phyloP scores from a whole-genome alignment of 371 early-diverging fungal genomes.

The Lichtheimia hyalospora region DNA sequence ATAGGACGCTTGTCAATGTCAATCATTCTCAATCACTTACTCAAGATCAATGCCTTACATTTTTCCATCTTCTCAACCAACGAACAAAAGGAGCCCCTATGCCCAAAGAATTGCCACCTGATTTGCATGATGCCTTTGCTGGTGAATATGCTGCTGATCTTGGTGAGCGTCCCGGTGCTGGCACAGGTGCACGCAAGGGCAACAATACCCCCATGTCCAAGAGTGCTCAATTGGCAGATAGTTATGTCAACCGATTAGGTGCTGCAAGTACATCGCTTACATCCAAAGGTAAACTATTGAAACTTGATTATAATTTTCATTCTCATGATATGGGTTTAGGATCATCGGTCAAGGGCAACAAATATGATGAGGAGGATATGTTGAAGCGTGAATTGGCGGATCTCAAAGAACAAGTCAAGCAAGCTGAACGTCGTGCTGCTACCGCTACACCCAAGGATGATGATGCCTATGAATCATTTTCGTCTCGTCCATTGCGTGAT shows the following conservation, averaged over 20 bases:
- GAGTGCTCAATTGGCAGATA: slow-evolving; percentile 49
- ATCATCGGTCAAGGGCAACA: slow-evolving; percentile 23
- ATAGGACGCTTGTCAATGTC: slow-evolving; percentile 62
- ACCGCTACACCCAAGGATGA: slow-evolving; percentile 23
- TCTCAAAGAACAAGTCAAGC: slow-evolving; percentile 38
- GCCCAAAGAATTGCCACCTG: slow-evolving; percentile 46
- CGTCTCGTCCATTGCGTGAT: slow-evolving; percentile 42
- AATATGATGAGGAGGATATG: slow-evolving; percentile 52
- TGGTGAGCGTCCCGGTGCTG: slow-evolving; percentile 50
- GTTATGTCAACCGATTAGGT: slow-evolving; percentile 51
- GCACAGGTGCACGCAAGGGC: slow-evolving; percentile 48
- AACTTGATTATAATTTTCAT: too few relatives aligned
- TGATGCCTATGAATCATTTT: slow-evolving; percentile 35
- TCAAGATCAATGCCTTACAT: slow-evolving; percentile 63
- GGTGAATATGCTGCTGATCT: slow-evolving; percentile 56
- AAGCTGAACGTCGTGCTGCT: slow-evolving; percentile 33
- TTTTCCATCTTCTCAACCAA: slow-evolving; percentile 64
- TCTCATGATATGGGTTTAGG: slow-evolving; percentile 16
- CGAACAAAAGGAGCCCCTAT: slow-evolving; percentile 45
- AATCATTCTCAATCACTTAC: slow-evolving; percentile 62
- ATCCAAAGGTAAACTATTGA: slow-evolving; percentile 40
- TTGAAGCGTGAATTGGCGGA: slow-evolving; percentile 44
- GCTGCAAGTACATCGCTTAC: slow-evolving; percentile 51
- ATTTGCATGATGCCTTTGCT: slow-evolving; percentile 53
- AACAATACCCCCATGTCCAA: slow-evolving; percentile 48